Evolutionary conservation across 257 asterid species (phyloP), one percentile per base, ranked within the genome.

Genomic region (Verbena officinalis): DNA sequence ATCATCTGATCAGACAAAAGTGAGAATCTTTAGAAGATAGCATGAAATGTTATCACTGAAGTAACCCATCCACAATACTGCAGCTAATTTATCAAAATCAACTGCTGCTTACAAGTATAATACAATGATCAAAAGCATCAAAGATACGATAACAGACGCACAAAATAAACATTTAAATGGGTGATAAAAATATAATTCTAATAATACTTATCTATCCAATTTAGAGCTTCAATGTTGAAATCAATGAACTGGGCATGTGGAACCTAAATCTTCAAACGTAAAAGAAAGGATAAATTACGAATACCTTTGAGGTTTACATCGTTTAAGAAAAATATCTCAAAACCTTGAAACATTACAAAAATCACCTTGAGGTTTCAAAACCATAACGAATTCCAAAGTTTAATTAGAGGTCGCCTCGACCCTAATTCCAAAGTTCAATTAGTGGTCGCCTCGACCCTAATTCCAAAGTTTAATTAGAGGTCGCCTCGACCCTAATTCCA

Each of bases 71-170:
- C 14, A 9, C 30, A 48, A 3, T 20, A 20, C 3, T 48, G 30
- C 30, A 17, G 54, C 54, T 7, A 48, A 9, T 10, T 48, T 17
- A 48, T 17, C 52, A 48, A 48, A 17, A 27, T 14, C 51, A 45
- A 45, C 22, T 45, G 15, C 22, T 15, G 9, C 22, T n/a, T 45
- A 5, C 21, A 45, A 45, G 21, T 15, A 20, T 48, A 48, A 48
- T 7, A 55, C 17, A 15, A 34, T 8, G 62, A 56, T 56, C 46
- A 56, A 56, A 17, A 16, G 51, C 51, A 44, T 44, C 51, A 44
- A 44, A 12, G 49, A 43, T 43, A 4, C 4, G 19, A 43, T 43
- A 43, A 10, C n/a, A n/a, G n/a, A n/a, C n/a, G n/a, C n/a, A 43
- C 7, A 13, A 43, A 11, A 4, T 43, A 43, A 15, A 43, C 15